A percentile compares a stretch with the other conserved stretches of the same genome.
These are phyloP conservation scores for Daldinia decipiens DNA, from an alignment of 495 filamentous ascomycete genomes.

Conservation along the genomic window DNA sequence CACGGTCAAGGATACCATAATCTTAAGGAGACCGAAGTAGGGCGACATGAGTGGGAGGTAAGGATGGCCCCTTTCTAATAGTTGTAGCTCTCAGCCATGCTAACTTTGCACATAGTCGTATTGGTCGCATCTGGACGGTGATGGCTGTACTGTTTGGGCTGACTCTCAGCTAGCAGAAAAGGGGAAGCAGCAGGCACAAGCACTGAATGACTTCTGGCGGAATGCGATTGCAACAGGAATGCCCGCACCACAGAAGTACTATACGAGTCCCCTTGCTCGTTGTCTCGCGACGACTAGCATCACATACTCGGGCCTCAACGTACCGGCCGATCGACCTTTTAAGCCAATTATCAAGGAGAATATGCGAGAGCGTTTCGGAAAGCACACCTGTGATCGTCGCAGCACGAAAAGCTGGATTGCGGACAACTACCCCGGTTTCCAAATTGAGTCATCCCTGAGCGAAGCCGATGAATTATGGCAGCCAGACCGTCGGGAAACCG, in stretches of 20 bases:
- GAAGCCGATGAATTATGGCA: conserved; percentile 72
- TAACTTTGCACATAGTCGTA: conserved; percentile 54
- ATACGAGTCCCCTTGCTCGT: conserved; percentile 73
- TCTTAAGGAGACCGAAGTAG: conserved; percentile 50
- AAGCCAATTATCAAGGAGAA: conserved; percentile 73
- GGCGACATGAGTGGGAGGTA: conserved; percentile 50
- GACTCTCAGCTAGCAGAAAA: conserved; percentile 73
- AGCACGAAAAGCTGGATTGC: conserved; percentile 66
- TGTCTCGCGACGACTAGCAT: conserved; percentile 71
- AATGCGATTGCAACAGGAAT: conserved; percentile 64
- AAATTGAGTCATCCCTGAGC: conserved; percentile 69
- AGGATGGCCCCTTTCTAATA: neutral
- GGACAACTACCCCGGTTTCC: conserved; percentile 65
- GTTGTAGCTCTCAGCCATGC: neutral
- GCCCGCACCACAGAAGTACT: conserved; percentile 72
- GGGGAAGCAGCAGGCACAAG: conserved; percentile 70
- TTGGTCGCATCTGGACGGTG: conserved; percentile 76
- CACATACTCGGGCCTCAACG: conserved; percentile 59
- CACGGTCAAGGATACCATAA: conserved; percentile 55
- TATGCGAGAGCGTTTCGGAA: conserved; percentile 75
- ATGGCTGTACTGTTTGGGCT: conserved; percentile 71
- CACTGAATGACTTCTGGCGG: conserved; percentile 72
- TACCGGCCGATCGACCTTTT: conserved; percentile 55
- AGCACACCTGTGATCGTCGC: conserved; percentile 84
- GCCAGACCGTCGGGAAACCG: conserved; percentile 44